phyloP scores from a whole-genome alignment of 495 filamentous ascomycete genomes.

The Xylona heveae region DNA sequence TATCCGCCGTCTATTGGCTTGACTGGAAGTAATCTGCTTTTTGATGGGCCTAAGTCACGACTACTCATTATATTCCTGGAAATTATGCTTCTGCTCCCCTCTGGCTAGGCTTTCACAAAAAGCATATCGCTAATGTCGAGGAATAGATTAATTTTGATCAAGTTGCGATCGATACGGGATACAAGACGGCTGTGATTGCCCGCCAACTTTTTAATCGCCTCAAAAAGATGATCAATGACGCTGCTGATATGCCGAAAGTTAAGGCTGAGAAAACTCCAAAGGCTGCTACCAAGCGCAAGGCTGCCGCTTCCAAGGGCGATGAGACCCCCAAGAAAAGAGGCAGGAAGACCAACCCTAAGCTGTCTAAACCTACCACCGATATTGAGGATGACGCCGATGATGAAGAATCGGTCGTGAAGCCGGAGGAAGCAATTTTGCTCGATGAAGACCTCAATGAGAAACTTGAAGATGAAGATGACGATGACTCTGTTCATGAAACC shows the following conservation, averaged over 20 bases:
- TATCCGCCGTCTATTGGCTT: too few relatives aligned
- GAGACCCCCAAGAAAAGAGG: slow-evolving; percentile 3
- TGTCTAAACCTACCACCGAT: too few relatives aligned
- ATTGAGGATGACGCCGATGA: too few relatives aligned
- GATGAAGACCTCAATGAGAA: background rate
- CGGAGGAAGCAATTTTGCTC: background rate
- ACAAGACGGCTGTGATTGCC: slow-evolving; percentile 9
- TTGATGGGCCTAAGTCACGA: too few relatives aligned
- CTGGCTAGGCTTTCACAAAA: too few relatives aligned
- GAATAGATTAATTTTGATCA: slow-evolving; percentile 9
- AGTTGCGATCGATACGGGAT: slow-evolving; percentile 4
- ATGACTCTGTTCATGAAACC: background rate
- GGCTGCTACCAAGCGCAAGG: background rate
- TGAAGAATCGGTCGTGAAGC: too few relatives aligned
- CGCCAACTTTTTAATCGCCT: slow-evolving; percentile 10
- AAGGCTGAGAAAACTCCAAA: background rate
- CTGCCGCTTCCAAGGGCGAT: slow-evolving; percentile 2
- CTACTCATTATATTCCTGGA: background rate
- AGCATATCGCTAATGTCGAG: slow-evolving; percentile 1
- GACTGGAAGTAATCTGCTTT: slow-evolving; percentile 1
- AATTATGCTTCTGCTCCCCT: too few relatives aligned
- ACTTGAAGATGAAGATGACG: slow-evolving; percentile 1
- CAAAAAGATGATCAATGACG: slow-evolving; percentile 1
- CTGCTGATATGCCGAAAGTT: too few relatives aligned
- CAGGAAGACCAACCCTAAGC: too few relatives aligned